A percentile compares a stretch with the other conserved stretches of the same genome.
These are phyloP conservation scores for Stagonosporopsis vannaccii DNA, from an alignment of 2,329 filamentous ascomycete genomes.

Conservation along the genomic window DNA sequence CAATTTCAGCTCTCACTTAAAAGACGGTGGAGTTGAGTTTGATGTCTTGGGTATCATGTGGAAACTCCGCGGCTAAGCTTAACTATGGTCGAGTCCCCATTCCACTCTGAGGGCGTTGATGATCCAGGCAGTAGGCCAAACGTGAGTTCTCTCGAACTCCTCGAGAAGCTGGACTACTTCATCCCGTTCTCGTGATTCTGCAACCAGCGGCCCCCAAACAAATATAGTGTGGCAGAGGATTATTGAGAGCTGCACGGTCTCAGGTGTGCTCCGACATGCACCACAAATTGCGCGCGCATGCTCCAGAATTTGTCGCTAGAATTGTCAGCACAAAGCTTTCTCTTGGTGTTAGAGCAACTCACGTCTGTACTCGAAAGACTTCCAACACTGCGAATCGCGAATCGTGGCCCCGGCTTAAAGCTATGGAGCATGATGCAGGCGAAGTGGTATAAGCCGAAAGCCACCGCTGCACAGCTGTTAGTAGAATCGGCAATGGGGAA, in stretches of 20 bases:
- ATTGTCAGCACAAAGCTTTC: slow-evolving; percentile 11
- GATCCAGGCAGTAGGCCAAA: slow-evolving; percentile 45
- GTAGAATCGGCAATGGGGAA: neutral
- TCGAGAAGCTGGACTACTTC: slow-evolving; percentile 34
- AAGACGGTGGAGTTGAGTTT: neutral
- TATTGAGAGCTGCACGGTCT: slow-evolving; percentile 32
- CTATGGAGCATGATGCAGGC: slow-evolving; percentile 39
- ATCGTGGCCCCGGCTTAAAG: slow-evolving; percentile 40
- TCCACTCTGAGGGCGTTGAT: slow-evolving; percentile 34
- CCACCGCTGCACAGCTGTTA: slow-evolving; percentile 24
- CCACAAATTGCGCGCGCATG: slow-evolving; percentile 40
- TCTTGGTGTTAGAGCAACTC: neutral
- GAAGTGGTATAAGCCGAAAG: slow-evolving; percentile 40
- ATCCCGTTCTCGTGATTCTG: slow-evolving; percentile 25
- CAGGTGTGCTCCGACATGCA: slow-evolving; percentile 34
- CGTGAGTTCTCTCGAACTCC: slow-evolving; percentile 31
- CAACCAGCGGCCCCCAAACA: slow-evolving; percentile 37
- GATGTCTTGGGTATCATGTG: neutral
- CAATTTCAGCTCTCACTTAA: neutral
- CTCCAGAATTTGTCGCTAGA: slow-evolving; percentile 28
- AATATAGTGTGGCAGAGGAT: slow-evolving; percentile 39
- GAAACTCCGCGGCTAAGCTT: neutral
- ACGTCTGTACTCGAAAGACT: slow-evolving; percentile 33
- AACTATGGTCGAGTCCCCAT: slow-evolving; percentile 28
- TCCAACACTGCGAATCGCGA: slow-evolving; percentile 31